These are phyloP conservation scores for Vickermania ingenoplastis DNA, from an alignment of 208 protist genomes.

Conservation along the genomic window DNA sequence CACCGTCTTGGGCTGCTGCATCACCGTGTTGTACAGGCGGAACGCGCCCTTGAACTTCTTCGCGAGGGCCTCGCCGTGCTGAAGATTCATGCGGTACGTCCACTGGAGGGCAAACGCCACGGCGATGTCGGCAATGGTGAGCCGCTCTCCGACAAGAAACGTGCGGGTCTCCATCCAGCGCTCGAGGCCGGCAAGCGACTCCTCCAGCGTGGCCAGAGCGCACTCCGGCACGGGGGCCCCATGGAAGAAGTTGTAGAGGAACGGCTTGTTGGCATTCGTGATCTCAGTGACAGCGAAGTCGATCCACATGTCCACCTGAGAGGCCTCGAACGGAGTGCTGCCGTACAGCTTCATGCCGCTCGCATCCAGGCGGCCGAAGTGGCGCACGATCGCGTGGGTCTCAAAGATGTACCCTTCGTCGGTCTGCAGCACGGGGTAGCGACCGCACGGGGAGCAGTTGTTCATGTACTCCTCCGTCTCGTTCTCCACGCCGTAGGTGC, in stretches of 20 bases:
- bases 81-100: slow-evolving; percentile 47
- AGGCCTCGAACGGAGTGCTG: slow-evolving; percentile 46
- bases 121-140: slow-evolving; percentile 71
- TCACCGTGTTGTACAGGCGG: slow-evolving; percentile 76
- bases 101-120: slow-evolving; percentile 59
- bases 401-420: slow-evolving; percentile 78
- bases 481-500: slow-evolving; percentile 48
- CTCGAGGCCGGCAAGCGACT: slow-evolving; percentile 19
- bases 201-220: slow-evolving; percentile 22
- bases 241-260: slow-evolving; percentile 15
- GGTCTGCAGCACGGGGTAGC: slow-evolving; percentile 66
- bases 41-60: slow-evolving; percentile 53
- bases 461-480: slow-evolving; percentile 36
- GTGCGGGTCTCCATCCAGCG: slow-evolving; percentile 20
- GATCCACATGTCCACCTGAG: slow-evolving; percentile 84
- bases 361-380: slow-evolving; percentile 60
- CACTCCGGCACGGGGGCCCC: slow-evolving; percentile 12
- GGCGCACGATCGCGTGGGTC: slow-evolving; percentile 71
- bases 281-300: slow-evolving; percentile 73
- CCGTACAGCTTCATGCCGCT: slow-evolving; percentile 60
- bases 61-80: slow-evolving; percentile 36
- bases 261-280: slow-evolving; percentile 20
- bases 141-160: slow-evolving; percentile 74
- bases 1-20: slow-evolving; percentile 57
- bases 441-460: slow-evolving; percentile 58